These are phyloP conservation scores for Fusarium lyarnte DNA, from an alignment of 2,329 filamentous ascomycete species.

Conservation along the genomic window DNA sequence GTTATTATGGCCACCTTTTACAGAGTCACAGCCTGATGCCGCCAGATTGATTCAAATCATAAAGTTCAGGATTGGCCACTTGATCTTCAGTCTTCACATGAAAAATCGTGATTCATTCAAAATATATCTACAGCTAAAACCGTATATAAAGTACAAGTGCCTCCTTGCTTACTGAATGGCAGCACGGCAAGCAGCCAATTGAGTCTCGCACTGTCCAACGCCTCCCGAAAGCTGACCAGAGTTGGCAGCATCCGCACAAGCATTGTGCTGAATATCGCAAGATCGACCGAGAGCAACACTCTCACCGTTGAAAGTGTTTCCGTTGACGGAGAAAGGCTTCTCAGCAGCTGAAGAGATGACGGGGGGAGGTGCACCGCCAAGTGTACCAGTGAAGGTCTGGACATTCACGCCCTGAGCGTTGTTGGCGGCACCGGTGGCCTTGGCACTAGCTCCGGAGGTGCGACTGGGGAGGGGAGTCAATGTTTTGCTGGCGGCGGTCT, in stretches of 20 bases:
- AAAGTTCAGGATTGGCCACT: background rate
- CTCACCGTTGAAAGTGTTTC: background rate
- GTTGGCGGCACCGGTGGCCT: background rate
- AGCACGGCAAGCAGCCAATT: background rate
- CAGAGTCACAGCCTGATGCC: background rate
- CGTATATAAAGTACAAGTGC: background rate
- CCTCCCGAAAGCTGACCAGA: background rate
- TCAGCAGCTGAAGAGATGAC: background rate
- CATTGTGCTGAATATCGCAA: background rate
- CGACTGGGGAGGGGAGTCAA: background rate
- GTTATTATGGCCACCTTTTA: background rate
- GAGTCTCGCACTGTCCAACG: background rate
- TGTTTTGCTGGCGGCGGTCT: background rate
- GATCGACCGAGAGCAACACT: background rate
- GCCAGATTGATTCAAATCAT: rapidly evolving
- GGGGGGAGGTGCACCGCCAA: background rate
- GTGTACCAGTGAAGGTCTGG: background rate
- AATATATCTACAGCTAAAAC: background rate
- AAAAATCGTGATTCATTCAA: background rate
- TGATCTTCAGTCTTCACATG: background rate
- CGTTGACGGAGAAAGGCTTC: background rate
- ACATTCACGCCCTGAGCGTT: background rate
- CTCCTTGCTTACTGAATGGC: background rate
- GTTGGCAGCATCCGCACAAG: background rate
- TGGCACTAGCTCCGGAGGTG: background rate